Percentiles rank a stretch among this genome's conserved stretches.
Evolutionary conservation across 306 rosid species (phyloP).

Genomic region (Quercus suber): DNA sequence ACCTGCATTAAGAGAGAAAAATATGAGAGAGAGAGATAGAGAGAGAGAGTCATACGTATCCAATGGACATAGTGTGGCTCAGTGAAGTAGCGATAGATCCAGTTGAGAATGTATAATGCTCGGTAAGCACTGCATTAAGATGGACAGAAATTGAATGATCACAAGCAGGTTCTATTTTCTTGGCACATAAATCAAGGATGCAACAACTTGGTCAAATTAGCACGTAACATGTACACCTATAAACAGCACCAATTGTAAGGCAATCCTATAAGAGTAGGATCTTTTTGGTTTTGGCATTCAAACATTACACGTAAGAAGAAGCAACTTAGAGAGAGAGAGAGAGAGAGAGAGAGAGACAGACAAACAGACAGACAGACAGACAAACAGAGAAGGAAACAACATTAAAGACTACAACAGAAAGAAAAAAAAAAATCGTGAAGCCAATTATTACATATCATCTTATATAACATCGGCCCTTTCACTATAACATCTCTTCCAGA

Average conservation of each 20-base stretch:
- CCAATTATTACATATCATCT: neutral
- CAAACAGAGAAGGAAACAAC: neutral
- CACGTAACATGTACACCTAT: neutral
- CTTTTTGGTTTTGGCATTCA: neutral
- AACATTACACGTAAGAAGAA: neutral
- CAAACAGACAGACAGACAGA: too few relatives aligned
- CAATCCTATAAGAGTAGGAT: neutral
- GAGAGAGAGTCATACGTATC: conserved; percentile 62
- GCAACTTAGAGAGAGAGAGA: neutral
- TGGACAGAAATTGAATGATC: too few relatives aligned
- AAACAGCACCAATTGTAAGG: neutral
- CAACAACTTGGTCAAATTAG: neutral
- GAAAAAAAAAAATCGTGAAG: neutral
- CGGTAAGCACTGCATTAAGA: conserved; percentile 71
- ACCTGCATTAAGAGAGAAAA: neutral
- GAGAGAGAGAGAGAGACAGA: too few relatives aligned
- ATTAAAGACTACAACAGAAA: neutral
- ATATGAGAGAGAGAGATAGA: neutral
- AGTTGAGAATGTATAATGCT: conserved; percentile 75
- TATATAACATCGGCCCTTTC: neutral
- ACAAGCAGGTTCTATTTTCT: too few relatives aligned
- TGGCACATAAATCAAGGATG: conserved; percentile 4
- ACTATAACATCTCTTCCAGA: neutral
- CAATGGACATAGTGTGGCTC: conserved; percentile 72
- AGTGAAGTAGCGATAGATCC: conserved; percentile 90